phyloP scores from a whole-genome alignment of 441 rosid genomes.

The Euphorbia corollata region DNA sequence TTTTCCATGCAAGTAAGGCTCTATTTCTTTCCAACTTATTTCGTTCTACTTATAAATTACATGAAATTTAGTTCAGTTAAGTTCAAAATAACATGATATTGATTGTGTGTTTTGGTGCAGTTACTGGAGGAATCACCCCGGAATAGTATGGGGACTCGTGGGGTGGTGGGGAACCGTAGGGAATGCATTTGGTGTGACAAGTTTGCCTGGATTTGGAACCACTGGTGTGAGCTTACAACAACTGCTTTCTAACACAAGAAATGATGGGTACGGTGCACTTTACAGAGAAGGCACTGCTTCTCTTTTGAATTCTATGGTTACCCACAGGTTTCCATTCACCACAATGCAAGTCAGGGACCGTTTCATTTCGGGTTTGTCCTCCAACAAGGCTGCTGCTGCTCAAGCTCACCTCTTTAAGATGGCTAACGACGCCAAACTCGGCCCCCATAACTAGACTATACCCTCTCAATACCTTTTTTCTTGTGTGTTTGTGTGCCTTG shows the following conservation, averaged over 20 bases:
- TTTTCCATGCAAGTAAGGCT: constrained; percentile 25
- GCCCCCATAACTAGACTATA: too few relatives aligned
- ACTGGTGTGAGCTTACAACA: constrained; percentile 20
- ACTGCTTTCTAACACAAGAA: constrained; percentile 26
- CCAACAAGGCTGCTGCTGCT: constrained; percentile 26
- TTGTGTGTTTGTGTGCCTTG: too few relatives aligned
- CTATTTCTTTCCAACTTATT: too few relatives aligned
- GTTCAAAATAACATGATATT: too few relatives aligned
- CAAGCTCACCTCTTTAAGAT: constrained; percentile 28
- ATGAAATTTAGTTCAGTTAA: too few relatives aligned
- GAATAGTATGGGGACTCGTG: constrained; percentile 22
- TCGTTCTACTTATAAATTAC: too few relatives aligned
- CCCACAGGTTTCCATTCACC: constrained; percentile 21
- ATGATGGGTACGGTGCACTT: constrained; percentile 29
- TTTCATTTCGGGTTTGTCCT: constrained; percentile 20
- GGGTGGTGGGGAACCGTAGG: constrained; percentile 34
- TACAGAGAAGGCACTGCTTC: constrained; percentile 35
- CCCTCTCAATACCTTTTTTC: too few relatives aligned
- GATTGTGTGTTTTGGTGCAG: constrained; percentile 7
- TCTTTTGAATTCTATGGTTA: constrained; percentile 30
- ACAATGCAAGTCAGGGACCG: constrained; percentile 28
- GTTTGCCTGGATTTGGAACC: constrained; percentile 22
- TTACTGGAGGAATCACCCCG: constrained; percentile 31
- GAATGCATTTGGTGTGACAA: constrained; percentile 23
- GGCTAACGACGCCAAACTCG: constrained; percentile 29